Evolutionary conservation across 2,329 filamentous ascomycete species (phyloP).

Genomic region (Ophiocordyceps camponoti-floridani): DNA sequence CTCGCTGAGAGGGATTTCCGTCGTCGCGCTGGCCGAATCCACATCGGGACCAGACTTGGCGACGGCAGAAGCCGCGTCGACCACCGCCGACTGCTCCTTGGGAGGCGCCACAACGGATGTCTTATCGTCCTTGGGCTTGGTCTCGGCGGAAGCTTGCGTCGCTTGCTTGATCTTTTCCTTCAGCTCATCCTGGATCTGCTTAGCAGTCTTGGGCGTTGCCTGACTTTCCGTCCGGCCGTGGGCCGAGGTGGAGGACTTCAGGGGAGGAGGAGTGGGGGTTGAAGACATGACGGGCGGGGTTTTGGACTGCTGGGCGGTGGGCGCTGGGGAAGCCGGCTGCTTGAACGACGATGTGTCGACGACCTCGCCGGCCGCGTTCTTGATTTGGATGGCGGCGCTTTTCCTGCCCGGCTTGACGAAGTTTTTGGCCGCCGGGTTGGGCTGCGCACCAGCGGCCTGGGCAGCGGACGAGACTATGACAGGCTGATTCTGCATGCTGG

Average conservation of each 20-base stretch:
- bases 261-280: conserved; percentile 64
- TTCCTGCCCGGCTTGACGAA: conserved; percentile 37
- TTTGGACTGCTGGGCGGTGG: conserved; percentile 37
- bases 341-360: conserved; percentile 49
- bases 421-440: conserved; percentile 24
- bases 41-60: conserved; percentile 1
- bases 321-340: conserved; percentile 37
- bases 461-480: conserved; percentile 43
- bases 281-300: conserved; percentile 56
- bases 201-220: conserved; percentile 49
- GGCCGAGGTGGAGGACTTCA: conserved; percentile 50
- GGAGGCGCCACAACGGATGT: conserved; percentile 5
- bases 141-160: conserved; percentile 16
- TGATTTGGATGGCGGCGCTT: conserved; percentile 67
- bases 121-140: conserved; percentile 12
- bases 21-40: neutral
- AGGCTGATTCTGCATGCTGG: conserved; percentile 38
- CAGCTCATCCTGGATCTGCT: conserved; percentile 72
- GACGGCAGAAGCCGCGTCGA: conserved; percentile 11
- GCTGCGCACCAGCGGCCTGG: conserved; percentile 43
- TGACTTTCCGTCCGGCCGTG: conserved; percentile 57
- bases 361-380: conserved; percentile 62
- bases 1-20: neutral
- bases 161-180: conserved; percentile 60
- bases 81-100: conserved; percentile 12